phyloP scores from a whole-genome alignment of 768 basidiomycete species.

The Leucocoprinus birnbaumii region DNA sequence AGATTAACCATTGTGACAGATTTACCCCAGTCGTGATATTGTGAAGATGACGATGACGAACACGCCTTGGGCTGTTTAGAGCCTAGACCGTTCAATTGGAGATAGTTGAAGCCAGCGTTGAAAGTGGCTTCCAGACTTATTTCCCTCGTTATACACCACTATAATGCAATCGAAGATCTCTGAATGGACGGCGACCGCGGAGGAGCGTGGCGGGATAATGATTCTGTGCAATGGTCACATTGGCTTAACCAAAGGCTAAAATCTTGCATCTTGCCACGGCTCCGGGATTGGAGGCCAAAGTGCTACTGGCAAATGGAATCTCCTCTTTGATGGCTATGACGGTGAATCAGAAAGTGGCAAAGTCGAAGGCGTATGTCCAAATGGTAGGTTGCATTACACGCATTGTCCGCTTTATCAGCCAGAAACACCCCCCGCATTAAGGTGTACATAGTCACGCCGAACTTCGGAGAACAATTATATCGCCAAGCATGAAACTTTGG shows the following conservation, averaged over 20 bases:
- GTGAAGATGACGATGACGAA: background rate
- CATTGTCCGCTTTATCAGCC: background rate
- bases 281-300: too few relatives aligned
- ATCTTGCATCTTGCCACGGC: too few relatives aligned
- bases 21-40: background rate
- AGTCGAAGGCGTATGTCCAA: background rate
- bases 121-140: too few relatives aligned
- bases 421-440: background rate
- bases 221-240: background rate
- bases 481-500: background rate
- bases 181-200: slow-evolving; percentile 10
- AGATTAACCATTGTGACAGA: background rate
- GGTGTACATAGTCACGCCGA: background rate
- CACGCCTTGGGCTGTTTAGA: background rate
- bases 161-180: slow-evolving; percentile 12
- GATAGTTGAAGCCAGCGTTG: background rate
- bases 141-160: slow-evolving; percentile 2
- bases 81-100: background rate
- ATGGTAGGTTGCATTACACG: background rate
- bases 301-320: too few relatives aligned
- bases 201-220: slow-evolving; percentile 7
- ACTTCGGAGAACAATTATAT: background rate
- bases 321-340: background rate
- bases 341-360: background rate
- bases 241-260: background rate